Evolutionary conservation across 352 stramenopile genomes (phyloP), one percentile per base, ranked within the genome.

Genomic region (Phytophthora sp.): DNA sequence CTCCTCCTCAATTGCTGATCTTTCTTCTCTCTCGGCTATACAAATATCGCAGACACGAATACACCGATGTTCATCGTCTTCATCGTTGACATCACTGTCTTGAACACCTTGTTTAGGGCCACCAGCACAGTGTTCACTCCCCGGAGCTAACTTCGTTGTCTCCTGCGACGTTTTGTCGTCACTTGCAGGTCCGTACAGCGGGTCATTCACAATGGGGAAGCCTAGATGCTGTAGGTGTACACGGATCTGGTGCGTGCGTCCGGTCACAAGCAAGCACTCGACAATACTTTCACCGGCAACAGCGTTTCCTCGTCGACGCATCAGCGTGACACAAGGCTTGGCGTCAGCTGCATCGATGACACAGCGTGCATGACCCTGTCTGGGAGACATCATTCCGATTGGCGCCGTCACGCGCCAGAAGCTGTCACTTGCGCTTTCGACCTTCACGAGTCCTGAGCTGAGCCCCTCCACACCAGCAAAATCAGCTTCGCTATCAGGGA

Each of bases 181-280:
- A 3, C 17, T 42, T 32, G 34, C 41, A 21, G 62, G 38, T 24
- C 94, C 95, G 68, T 99, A 98, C 52, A 94, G 88, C n/a, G 94
- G 90, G 62, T 99, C 94, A 63, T 98, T 98, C 15, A 84, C 92
- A 66, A 99, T 99, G 0, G 96, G 91, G 57, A 87, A 87, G 5
- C 77, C 82, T 18, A 94, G 42, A 46, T 87, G 74, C 58, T 98
- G 88, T 18, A 98, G 77, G 63, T 99, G 96, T 1, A 98, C 74
- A 24, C 96, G 88, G 66, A 99, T 97, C 75, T 99, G 96, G 73
- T 99, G 96, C 5, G 94, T 98, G 8, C 96, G 66, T 5, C 96
- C 96, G 8, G 96, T 98, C 20, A 91, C 67, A 30, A 96, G 95
- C 42, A 89, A 77, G 54, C 87, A 96, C 46, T 98, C 75, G 8